phyloP scores from a whole-genome alignment of 179 eudicot genomes.

The Pouteria campechiana region DNA sequence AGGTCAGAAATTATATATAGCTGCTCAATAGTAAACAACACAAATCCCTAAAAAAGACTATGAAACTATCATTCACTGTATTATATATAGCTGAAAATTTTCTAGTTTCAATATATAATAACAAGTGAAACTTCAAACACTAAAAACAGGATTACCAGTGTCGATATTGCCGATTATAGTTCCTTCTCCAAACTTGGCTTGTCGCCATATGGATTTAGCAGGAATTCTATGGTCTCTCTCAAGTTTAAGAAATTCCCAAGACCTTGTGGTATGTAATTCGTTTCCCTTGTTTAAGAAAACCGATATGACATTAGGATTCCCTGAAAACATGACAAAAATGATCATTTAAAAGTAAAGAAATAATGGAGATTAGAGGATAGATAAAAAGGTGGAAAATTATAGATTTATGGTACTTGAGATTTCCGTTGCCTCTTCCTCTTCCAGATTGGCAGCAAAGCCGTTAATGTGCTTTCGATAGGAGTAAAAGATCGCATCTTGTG shows the following conservation, averaged over 20 bases:
- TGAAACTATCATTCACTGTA: no score
- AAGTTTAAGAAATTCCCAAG: constrained; percentile 68
- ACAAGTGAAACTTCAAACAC: not conserved
- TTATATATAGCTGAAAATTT: not conserved
- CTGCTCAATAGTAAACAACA: not conserved
- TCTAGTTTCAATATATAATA: not conserved
- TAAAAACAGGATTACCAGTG: constrained; percentile 31
- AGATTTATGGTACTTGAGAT: constrained; percentile 42
- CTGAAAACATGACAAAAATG: constrained; percentile 14
- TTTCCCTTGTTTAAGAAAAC: constrained; percentile 58
- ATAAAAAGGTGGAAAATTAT: not conserved
- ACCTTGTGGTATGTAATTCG: constrained; percentile 72
- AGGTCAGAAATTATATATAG: no score
- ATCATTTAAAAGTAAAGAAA: not conserved
- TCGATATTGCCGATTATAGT: constrained; percentile 73
- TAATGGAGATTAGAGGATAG: not conserved
- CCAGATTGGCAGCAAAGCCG: constrained; percentile 75
- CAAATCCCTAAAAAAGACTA: not conserved
- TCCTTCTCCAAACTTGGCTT: constrained; percentile 57
- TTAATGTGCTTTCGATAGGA: constrained; percentile 82
- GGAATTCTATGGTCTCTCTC: constrained; percentile 29
- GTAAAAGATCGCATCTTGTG: constrained; percentile 62
- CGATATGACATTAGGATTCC: constrained; percentile 66
- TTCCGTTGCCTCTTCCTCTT: constrained; percentile 44
- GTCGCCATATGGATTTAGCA: constrained; percentile 38